Conservation (phyloP, 2,329 filamentous ascomycete species). For the Fusarium verrucosum region DNA sequence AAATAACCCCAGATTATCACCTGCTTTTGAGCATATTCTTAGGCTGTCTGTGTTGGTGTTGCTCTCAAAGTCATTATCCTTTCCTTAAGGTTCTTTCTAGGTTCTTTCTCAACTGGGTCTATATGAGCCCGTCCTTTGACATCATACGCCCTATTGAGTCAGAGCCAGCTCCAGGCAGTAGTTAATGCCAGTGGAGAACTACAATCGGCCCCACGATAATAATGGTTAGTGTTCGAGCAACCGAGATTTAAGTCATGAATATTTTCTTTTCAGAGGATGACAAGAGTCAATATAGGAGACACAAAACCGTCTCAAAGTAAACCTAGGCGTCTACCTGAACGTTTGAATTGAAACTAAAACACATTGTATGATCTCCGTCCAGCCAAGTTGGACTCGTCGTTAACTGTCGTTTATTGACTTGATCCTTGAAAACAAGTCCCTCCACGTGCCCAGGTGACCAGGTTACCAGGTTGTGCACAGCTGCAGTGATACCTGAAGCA, state of each 20-base stretch:
- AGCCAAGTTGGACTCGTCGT: constrained; percentile 18
- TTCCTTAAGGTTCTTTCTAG: no score
- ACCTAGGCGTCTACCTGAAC: background rate
- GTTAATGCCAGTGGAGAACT: background rate
- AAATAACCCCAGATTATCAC: background rate
- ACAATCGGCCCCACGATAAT: background rate
- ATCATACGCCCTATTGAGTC: constrained; percentile 12
- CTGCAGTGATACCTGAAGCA: constrained; percentile 31
- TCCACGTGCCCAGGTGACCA: constrained; percentile 33
- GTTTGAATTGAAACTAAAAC: background rate
- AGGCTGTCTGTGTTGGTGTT: background rate
- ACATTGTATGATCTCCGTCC: background rate
- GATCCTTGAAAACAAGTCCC: constrained; percentile 23
- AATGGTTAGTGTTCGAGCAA: background rate
- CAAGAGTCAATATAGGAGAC: background rate
- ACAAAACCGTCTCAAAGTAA: background rate
- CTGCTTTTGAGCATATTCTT: background rate
- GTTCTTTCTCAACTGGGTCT: background rate
- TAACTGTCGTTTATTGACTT: constrained; percentile 12
- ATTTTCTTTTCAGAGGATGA: background rate
- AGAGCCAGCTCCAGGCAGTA: background rate
- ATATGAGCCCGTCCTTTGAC: background rate
- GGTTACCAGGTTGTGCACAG: constrained; percentile 12
- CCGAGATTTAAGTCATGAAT: constrained; percentile 5
- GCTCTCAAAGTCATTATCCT: background rate